phyloP scores from a whole-genome alignment of 768 basidiomycete species.

The Kwoniella europaea region DNA sequence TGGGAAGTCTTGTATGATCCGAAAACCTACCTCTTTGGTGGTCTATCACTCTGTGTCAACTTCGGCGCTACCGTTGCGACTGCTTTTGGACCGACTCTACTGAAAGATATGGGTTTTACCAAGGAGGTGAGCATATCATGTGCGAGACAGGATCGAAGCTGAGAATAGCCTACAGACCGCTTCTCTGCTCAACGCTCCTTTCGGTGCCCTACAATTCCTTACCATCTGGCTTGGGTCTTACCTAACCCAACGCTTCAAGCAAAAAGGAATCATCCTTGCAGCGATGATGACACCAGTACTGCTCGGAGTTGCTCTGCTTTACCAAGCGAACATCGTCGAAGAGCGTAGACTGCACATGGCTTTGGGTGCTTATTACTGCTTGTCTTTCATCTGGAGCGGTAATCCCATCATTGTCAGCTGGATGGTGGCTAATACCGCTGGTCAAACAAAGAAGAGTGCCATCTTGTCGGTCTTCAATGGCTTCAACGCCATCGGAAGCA shows the following conservation, averaged over 20 bases:
- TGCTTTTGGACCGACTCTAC: conserved; percentile 43
- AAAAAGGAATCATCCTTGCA: conserved; percentile 46
- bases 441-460: conserved; percentile 46
- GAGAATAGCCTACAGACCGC: conserved; percentile 51
- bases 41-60: conserved; percentile 21
- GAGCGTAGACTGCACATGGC: conserved; percentile 37
- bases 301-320: conserved; percentile 48
- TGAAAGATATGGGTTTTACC: conserved; percentile 37
- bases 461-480: conserved; percentile 45
- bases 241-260: conserved; percentile 34
- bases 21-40: conserved; percentile 35
- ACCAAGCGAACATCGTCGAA: conserved; percentile 31
- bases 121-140: conserved; percentile 23
- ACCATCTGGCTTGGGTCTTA: conserved; percentile 49
- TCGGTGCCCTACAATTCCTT: conserved; percentile 60
- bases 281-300: conserved; percentile 42
- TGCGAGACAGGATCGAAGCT: background rate
- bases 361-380: conserved; percentile 55
- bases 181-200: conserved; percentile 64
- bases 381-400: conserved; percentile 55
- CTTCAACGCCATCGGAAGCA: conserved; percentile 17
- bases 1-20: conserved; percentile 36
- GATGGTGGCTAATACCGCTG: conserved; percentile 56
- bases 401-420: conserved; percentile 56
- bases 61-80: conserved; percentile 31